A percentile compares a stretch with the other conserved stretches of the same genome.
Evolutionary conservation across 2,329 filamentous ascomycete species (phyloP).

Genomic region (Verticillium longisporum): DNA sequence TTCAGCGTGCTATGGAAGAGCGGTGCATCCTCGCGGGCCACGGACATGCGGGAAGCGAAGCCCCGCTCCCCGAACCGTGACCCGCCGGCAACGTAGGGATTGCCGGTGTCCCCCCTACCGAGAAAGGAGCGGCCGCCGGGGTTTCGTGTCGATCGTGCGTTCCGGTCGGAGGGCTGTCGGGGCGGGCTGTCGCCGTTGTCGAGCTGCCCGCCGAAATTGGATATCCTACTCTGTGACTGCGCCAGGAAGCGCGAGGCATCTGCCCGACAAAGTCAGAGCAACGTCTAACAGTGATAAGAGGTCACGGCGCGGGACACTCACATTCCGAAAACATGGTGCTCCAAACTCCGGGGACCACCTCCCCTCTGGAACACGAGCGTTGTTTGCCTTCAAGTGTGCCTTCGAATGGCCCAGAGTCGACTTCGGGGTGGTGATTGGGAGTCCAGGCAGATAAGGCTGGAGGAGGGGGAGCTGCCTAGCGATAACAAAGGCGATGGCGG

Average conservation of each 20-base stretch:
- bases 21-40: constrained; percentile 66
- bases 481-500: neutral
- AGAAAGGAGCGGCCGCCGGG: constrained; percentile 33
- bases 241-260: constrained; percentile 96
- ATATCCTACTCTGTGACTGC: constrained; percentile 89
- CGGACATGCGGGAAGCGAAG: constrained; percentile 70
- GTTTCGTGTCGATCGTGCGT: constrained; percentile 22
- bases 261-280: constrained; percentile 30
- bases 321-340: constrained; percentile 65
- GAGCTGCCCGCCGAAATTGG: constrained; percentile 56
- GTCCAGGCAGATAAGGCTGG: neutral
- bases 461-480: neutral
- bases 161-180: constrained; percentile 27
- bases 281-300: neutral
- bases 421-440: neutral
- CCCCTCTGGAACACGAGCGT: constrained; percentile 4
- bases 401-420: neutral
- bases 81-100: constrained; percentile 66
- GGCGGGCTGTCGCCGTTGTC: constrained; percentile 32
- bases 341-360: constrained; percentile 9
- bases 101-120: constrained; percentile 46
- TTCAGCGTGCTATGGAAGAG: constrained; percentile 91
- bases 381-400: neutral
- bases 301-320: constrained; percentile 41
- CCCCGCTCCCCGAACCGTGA: constrained; percentile 67